phyloP scores from a whole-genome alignment of 2,329 filamentous ascomycete genomes.

The Arthrinium puccinioides region DNA sequence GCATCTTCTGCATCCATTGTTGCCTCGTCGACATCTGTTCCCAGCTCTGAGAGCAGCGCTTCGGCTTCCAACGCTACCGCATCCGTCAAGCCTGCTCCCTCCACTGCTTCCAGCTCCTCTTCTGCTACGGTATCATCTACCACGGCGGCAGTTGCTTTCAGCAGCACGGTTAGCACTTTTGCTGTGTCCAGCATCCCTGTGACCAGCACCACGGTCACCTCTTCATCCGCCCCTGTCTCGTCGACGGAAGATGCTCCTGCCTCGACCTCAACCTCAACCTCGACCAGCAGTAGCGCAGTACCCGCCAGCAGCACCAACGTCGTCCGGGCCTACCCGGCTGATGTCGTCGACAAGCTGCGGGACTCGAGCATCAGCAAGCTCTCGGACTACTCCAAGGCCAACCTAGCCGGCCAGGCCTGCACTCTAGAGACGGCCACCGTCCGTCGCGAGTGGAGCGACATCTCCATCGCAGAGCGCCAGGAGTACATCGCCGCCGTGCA shows the following conservation, averaged over 20 bases:
- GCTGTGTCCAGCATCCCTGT: neutral
- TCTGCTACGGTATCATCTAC: neutral
- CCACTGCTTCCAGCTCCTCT: neutral
- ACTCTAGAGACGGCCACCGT: slow-evolving; percentile 4
- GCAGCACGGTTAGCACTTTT: neutral
- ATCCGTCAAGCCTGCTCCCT: neutral
- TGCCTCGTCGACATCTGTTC: neutral
- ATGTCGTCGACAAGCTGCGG: slow-evolving; percentile 4
- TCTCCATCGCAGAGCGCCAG: slow-evolving; percentile 8
- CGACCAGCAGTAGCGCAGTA: neutral
- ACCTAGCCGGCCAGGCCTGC: slow-evolving; percentile 3
- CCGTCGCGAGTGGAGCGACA: slow-evolving; percentile 8
- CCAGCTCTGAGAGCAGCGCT: neutral
- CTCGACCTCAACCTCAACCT: neutral
- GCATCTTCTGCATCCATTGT: neutral
- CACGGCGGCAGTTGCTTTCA: neutral
- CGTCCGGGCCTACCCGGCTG: slow-evolving; percentile 1
- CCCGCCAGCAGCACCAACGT: neutral
- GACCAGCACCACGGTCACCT: neutral
- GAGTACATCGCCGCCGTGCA: slow-evolving; percentile 14
- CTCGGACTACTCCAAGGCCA: slow-evolving; percentile 1
- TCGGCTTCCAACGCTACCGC: neutral
- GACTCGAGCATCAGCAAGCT: slow-evolving; percentile 5
- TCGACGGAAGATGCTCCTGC: neutral
- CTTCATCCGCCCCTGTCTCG: neutral